phyloP scores from a whole-genome alignment of 192 early-diverging fungal species.

The Rhizophagus clarus region DNA sequence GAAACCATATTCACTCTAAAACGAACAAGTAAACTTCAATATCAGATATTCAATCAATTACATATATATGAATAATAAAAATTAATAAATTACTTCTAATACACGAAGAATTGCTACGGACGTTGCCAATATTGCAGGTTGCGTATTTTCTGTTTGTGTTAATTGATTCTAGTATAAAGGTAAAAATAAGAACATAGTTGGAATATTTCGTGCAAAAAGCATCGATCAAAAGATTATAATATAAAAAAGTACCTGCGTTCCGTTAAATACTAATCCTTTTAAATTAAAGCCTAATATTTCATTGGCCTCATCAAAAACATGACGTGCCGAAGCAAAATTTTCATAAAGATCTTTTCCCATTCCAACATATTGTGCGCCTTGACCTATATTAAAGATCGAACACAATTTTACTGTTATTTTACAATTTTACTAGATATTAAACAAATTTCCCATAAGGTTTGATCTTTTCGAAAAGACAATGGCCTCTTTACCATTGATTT shows the following conservation, averaged over 20 bases:
- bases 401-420: neutral
- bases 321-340: slow-evolving; percentile 68
- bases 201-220: neutral
- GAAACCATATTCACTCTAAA: slow-evolving; percentile 73
- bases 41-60: neutral
- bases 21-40: neutral
- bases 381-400: slow-evolving; percentile 49
- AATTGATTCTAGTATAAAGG: slow-evolving; percentile 44
- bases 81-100: slow-evolving; percentile 58
- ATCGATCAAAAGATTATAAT: neutral
- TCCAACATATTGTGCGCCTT: slow-evolving; percentile 85
- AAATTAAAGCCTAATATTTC: slow-evolving; percentile 74
- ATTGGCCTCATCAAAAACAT: slow-evolving; percentile 90
- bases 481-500: neutral
- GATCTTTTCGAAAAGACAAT: neutral
- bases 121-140: slow-evolving; percentile 91
- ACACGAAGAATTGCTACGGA: slow-evolving; percentile 86
- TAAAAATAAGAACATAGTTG: neutral
- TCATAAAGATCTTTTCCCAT: slow-evolving; percentile 92
- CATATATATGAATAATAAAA: neutral
- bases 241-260: slow-evolving; percentile 58
- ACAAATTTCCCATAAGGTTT: neutral
- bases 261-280: slow-evolving; percentile 84
- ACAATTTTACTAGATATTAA: neutral
- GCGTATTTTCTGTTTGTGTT: slow-evolving; percentile 74